Evolutionary conservation across 1,139 yeast genomes (phyloP).

Genomic region (Diutina mesorugosa): DNA sequence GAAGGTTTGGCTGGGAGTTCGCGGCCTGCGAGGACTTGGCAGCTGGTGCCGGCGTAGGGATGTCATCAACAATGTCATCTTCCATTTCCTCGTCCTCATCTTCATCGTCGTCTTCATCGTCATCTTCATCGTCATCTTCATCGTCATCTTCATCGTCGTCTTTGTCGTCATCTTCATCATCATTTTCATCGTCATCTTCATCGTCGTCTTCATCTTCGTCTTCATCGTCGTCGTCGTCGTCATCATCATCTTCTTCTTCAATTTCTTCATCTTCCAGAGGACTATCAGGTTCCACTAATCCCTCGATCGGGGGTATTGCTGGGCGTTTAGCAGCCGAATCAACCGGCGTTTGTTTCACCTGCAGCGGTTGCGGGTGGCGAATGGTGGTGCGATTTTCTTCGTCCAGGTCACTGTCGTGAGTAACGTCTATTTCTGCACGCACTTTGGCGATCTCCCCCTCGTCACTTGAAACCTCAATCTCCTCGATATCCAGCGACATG

Average conservation of each 20-base stretch:
- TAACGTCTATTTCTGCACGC: background rate
- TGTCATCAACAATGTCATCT: background rate
- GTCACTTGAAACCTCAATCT: background rate
- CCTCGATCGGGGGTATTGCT: background rate
- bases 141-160: no score
- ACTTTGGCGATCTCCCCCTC: background rate
- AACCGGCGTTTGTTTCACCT: background rate
- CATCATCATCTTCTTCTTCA: background rate
- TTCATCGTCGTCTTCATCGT: no score
- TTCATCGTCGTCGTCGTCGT: background rate
- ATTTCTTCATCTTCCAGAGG: background rate
- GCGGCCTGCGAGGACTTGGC: no score
- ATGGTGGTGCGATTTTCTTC: background rate
- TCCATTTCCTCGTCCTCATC: background rate
- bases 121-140: no score
- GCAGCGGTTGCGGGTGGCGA: background rate
- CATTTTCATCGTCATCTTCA: background rate
- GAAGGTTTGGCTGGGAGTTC: no score
- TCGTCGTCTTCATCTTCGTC: background rate
- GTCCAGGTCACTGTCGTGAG: background rate
- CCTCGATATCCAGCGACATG: background rate
- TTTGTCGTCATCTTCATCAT: background rate
- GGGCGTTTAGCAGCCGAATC: background rate
- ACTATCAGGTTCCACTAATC: background rate
- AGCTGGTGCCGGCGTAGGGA: background rate